Conservation (phyloP, 225 moss, liverwort and hornwort species). For the Lunularia cruciata region DNA sequence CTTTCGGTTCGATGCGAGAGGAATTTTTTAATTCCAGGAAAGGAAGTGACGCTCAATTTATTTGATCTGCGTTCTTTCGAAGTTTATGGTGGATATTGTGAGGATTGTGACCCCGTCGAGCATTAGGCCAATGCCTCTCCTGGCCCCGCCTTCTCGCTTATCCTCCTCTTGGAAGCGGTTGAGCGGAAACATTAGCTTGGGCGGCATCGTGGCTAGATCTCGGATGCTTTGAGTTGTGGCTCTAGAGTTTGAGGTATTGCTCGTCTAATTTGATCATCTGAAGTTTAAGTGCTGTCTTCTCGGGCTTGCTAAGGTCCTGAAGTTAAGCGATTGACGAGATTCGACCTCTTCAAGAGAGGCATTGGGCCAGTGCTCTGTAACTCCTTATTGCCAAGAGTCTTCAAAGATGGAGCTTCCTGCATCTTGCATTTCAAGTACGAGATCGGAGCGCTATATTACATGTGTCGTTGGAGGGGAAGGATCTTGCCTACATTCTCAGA, state of each 20-base stretch:
- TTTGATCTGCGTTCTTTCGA: too few relatives aligned
- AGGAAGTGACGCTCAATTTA: too few relatives aligned
- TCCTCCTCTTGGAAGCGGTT: conserved; percentile 13
- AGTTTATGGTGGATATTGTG: conserved; percentile 3
- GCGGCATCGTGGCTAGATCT: not conserved
- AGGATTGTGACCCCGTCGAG: conserved; percentile 5
- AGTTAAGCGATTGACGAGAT: conserved; percentile 2
- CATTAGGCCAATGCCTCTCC: conserved; percentile 23
- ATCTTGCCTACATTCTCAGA: not conserved
- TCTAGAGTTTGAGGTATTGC: not conserved
- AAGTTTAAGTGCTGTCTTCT: too few relatives aligned
- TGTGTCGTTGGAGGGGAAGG: conserved; percentile 3
- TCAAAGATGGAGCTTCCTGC: conserved; percentile 28
- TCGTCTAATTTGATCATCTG: not conserved
- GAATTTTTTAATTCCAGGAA: too few relatives aligned
- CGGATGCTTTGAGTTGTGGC: not conserved
- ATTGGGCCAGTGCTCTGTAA: not conserved
- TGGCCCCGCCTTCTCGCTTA: conserved; percentile 5
- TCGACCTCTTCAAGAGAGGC: not conserved
- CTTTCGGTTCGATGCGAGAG: too few relatives aligned
- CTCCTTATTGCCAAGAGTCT: not conserved
- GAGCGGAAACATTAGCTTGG: not conserved
- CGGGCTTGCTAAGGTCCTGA: too few relatives aligned
- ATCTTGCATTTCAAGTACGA: conserved; percentile 5
- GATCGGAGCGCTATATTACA: conserved; percentile 13